Percentiles rank a stretch among this genome's conserved stretches.
phyloP scores from a whole-genome alignment of 108 stramenopile genomes.

The Nannochloropsis gaditana region DNA sequence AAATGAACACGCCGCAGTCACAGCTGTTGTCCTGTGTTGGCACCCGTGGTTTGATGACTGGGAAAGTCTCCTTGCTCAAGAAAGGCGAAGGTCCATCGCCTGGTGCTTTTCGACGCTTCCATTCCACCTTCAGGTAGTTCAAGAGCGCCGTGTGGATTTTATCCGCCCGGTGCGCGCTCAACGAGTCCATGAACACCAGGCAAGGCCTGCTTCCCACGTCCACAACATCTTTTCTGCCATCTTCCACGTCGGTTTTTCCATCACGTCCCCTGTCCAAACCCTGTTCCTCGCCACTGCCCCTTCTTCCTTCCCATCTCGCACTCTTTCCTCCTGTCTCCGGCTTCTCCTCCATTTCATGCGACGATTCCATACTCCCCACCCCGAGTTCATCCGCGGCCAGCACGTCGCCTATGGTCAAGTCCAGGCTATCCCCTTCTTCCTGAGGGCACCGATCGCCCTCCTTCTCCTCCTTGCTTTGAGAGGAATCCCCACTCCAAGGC shows the following conservation, averaged over 20 bases:
- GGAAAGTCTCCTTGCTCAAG: slow-evolving; percentile 37
- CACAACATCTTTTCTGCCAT: too few species aligned
- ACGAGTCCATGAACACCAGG: slow-evolving; percentile 54
- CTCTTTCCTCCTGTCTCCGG: background rate
- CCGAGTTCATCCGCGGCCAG: too few species aligned
- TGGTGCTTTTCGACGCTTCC: background rate
- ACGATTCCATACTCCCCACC: too few species aligned
- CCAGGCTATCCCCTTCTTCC: background rate
- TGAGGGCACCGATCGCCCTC: background rate
- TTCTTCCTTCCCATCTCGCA: background rate
- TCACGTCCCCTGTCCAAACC: too few species aligned
- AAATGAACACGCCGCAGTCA: slow-evolving; percentile 63
- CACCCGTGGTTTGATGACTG: slow-evolving; percentile 50
- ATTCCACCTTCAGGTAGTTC: slow-evolving; percentile 28
- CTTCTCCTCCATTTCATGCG: background rate
- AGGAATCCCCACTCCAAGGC: too few species aligned
- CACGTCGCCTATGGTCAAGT: background rate
- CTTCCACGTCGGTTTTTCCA: too few species aligned
- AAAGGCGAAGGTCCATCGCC: background rate
- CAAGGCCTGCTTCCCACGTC: slow-evolving; percentile 29
- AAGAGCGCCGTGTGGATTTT: slow-evolving; percentile 26
- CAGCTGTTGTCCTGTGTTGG: slow-evolving; percentile 60
- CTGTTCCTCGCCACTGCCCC: background rate
- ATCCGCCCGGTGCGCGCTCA: slow-evolving; percentile 40
- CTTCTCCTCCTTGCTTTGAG: background rate